phyloP scores from a whole-genome alignment of 176 grass and related monocot genomes.

The Stipa capillata region DNA sequence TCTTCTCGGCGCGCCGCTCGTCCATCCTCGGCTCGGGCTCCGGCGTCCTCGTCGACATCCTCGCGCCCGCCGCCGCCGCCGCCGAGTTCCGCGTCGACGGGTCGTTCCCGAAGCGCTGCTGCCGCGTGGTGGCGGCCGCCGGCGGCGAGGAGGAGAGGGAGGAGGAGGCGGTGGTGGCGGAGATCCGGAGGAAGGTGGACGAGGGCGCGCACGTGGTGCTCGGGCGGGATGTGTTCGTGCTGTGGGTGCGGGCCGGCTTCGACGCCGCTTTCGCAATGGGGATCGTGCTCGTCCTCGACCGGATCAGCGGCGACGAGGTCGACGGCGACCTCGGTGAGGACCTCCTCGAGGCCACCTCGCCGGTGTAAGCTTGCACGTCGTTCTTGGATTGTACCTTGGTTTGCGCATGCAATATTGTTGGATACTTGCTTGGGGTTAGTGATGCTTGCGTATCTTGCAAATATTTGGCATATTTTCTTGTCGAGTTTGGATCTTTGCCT shows the following conservation, averaged over 20 bases:
- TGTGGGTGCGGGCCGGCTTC: conserved; percentile 51
- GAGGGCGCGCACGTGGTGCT: conserved; percentile 60
- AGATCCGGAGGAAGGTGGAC: conserved; percentile 83
- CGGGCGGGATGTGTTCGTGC: conserved; percentile 75
- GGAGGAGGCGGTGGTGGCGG: conserved; percentile 43
- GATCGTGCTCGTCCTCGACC: conserved; percentile 77
- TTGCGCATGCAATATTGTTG: neutral
- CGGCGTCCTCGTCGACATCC: conserved; percentile 52
- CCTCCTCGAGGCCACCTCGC: conserved; percentile 12
- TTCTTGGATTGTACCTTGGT: too few species aligned
- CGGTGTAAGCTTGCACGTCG: too few species aligned
- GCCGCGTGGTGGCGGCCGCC: conserved; percentile 37
- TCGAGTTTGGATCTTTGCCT: conserved; percentile 7
- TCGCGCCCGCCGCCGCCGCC: neutral
- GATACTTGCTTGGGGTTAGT: neutral
- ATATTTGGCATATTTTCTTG: neutral
- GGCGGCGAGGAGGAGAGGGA: neutral
- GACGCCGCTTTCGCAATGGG: conserved; percentile 89
- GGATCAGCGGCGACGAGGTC: conserved; percentile 51
- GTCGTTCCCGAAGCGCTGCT: conserved; percentile 67
- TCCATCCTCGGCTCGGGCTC: conserved; percentile 71
- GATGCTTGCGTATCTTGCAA: neutral
- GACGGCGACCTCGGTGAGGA: conserved; percentile 22
- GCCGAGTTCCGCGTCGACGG: conserved; percentile 89
- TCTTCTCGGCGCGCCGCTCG: conserved; percentile 76